These are phyloP conservation scores for Scleroderma citrinum DNA, from an alignment of 768 basidiomycete genomes.

Conservation along the genomic window DNA sequence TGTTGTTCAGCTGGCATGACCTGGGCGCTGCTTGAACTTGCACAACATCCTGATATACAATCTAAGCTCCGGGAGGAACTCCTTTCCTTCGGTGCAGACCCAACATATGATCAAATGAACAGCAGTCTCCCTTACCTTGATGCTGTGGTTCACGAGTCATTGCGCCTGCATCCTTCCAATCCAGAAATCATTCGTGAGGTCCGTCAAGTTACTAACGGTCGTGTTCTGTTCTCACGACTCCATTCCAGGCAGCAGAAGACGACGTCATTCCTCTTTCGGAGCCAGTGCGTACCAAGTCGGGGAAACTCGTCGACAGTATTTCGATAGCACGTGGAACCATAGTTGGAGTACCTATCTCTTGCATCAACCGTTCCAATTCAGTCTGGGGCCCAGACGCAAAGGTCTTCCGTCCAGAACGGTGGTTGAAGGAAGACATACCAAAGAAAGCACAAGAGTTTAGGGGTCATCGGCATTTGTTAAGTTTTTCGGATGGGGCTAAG, in stretches of 20 bases:
- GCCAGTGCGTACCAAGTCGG: conserved; percentile 41
- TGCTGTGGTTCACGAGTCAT: conserved; percentile 40
- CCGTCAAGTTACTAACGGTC: conserved; percentile 21
- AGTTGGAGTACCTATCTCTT: conserved; percentile 37
- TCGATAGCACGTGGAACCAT: conserved; percentile 42
- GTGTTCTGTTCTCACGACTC: conserved; percentile 4
- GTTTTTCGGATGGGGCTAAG: conserved; percentile 48
- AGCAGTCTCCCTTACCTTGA: conserved; percentile 51
- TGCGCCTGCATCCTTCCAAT: conserved; percentile 41
- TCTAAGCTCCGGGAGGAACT: conserved; percentile 46
- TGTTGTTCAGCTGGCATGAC: not conserved
- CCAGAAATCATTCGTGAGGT: conserved; percentile 9
- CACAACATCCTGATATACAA: conserved; percentile 39
- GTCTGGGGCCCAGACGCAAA: conserved; percentile 60
- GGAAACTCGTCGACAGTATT: conserved; percentile 35
- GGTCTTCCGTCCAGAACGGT: conserved; percentile 58
- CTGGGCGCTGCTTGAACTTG: conserved; percentile 57
- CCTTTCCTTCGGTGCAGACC: conserved; percentile 38
- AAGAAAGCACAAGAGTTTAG: conserved; percentile 35
- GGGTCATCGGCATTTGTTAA: conserved; percentile 45
- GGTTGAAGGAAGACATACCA: conserved; percentile 38
- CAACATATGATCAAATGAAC: conserved; percentile 49
- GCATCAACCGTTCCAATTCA: conserved; percentile 44
- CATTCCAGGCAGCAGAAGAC: conserved; percentile 41
- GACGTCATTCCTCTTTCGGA: conserved; percentile 52